phyloP scores from a whole-genome alignment of 768 basidiomycete genomes.

The Hirschioporus abietinus region DNA sequence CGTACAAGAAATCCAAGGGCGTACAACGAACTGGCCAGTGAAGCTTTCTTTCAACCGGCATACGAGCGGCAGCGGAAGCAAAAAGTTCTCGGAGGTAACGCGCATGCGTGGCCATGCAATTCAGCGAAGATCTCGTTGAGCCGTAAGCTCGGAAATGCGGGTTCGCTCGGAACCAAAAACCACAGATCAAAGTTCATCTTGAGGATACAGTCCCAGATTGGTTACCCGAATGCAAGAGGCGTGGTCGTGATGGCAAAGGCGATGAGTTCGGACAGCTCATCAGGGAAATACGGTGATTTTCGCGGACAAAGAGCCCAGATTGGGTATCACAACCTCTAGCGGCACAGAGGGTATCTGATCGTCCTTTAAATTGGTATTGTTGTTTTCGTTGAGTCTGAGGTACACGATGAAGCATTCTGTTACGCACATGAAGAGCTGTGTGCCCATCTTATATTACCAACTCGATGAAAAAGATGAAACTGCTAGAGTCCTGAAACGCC shows the following conservation, averaged over 20 bases:
- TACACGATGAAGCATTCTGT: not conserved
- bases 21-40: not conserved
- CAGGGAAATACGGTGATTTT: not conserved
- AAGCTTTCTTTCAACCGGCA: not conserved
- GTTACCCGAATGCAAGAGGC: not conserved
- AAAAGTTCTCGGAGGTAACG: not conserved
- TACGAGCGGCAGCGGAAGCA: not conserved
- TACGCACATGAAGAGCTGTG: not conserved
- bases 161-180: not conserved
- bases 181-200: not conserved
- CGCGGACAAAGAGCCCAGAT: not conserved
- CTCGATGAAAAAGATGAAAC: not conserved
- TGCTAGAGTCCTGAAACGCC: not conserved
- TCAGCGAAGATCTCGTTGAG: not conserved
- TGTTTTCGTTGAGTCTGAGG: not conserved
- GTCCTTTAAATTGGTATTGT: not conserved
- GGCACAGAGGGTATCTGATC: not conserved
- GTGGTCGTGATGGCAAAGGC: not conserved
- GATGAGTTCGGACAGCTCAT: not conserved
- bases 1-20: not conserved
- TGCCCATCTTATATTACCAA: not conserved
- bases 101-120: not conserved
- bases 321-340: not conserved
- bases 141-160: not conserved
- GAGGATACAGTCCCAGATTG: not conserved